Percentiles rank a stretch among this genome's conserved stretches.
These are phyloP conservation scores for Lindgomyces ingoldianus DNA, from an alignment of 495 filamentous ascomycete species.

Conservation along the genomic window DNA sequence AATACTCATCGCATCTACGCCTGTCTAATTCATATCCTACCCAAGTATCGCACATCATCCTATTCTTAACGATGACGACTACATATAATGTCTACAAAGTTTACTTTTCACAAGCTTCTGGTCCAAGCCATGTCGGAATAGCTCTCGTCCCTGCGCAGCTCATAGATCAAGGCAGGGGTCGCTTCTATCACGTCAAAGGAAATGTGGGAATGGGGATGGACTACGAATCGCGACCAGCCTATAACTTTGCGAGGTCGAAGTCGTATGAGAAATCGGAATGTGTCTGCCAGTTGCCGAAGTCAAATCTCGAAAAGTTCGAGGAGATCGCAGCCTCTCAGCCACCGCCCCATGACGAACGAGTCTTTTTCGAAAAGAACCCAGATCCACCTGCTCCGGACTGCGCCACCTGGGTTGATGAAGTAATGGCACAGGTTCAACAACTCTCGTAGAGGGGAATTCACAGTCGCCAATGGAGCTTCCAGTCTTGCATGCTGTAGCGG, in stretches of 20 bases:
- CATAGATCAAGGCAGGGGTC: constrained; percentile 10
- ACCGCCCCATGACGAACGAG: constrained; percentile 19
- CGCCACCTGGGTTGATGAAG: too few species aligned
- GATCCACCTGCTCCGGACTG: too few species aligned
- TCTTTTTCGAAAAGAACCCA: too few species aligned
- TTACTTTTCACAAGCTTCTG: constrained; percentile 11
- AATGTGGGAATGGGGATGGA: constrained; percentile 20
- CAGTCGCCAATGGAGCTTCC: too few species aligned
- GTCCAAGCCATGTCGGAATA: constrained; percentile 19
- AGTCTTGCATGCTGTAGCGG: too few species aligned
- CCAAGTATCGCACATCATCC: too few species aligned
- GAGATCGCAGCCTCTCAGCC: constrained; percentile 21
- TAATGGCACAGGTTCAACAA: too few species aligned
- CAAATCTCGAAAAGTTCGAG: constrained; percentile 18
- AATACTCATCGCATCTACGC: too few species aligned
- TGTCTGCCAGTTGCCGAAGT: constrained; percentile 17
- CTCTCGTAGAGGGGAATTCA: too few species aligned
- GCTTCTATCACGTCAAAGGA: constrained; percentile 24
- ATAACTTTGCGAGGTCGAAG: constrained; percentile 16
- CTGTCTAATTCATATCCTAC: too few species aligned
- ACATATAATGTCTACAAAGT: constrained; percentile 23
- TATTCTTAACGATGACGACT: not conserved
- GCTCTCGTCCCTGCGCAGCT: constrained; percentile 18
- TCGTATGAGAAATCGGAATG: constrained; percentile 3
- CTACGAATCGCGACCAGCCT: constrained; percentile 17